Evolutionary conservation across 2,329 filamentous ascomycete genomes (phyloP), one percentile per base, ranked within the genome.

Genomic region (Nigrospora oryzae): DNA sequence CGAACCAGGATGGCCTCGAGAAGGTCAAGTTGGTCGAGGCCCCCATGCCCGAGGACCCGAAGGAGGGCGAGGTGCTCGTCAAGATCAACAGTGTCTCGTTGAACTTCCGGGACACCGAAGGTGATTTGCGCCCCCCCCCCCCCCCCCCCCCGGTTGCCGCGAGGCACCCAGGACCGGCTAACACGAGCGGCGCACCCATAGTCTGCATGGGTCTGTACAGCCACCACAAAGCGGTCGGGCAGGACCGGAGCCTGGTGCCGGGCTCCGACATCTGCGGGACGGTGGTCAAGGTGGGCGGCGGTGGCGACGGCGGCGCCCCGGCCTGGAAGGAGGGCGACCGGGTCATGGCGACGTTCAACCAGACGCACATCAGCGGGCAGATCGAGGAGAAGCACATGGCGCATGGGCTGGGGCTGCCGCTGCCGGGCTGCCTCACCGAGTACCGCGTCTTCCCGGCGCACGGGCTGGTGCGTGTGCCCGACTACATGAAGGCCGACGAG

Each of bases 211-310:
- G 83, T 30, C 67, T 78, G 12, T 87, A 86, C 65, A 79, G 70
- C 56, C 81, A 86, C 61, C 80, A 86, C 65, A 71, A 74, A 52
- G 69, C 71, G 4, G 63, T 79, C 38, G 48, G 60, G 13, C 51
- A 60, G 36, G 62, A 58, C 34, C 55, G 64, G 47, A 49, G 68
- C 45, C 54, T 86, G 12, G 77, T 86, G 1, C 81, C 82, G 2
- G 83, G 79, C 61, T 84, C 81, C 17, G 84, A 88, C 61, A 84
- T 84, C 71, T 84, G 81, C 62, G 84, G 83, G 38, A 69, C 70
- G 10, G 67, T 87, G 38, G 64, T 76, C 2, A 60, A 69, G 13
- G 53, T 74, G 2, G 19, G 32, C 0, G 6, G 5, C 10, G 19
- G 32, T 0, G 5, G 5, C 8, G 19, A n/a, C 2, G 40, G 28